Evolutionary conservation across 2,329 filamentous ascomycete genomes (phyloP).

Genomic region (Ustulina deusta): DNA sequence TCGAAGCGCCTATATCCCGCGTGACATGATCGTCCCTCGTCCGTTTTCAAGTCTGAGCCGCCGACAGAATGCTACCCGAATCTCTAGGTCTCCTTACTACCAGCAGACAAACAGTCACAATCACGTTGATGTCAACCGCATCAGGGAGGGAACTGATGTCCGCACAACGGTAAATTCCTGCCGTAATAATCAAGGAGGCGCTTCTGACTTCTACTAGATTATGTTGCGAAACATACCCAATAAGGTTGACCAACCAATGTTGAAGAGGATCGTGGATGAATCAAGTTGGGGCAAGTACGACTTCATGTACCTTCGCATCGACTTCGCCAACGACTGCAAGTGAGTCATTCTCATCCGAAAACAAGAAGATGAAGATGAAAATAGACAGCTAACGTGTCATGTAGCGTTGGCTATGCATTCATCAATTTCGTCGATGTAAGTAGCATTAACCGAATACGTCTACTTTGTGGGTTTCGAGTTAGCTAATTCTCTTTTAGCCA

Average conservation of each 20-base stretch:
- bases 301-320: constrained; percentile 94
- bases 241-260: constrained; percentile 80
- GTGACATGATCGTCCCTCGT: constrained; percentile 58
- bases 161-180: constrained; percentile 74
- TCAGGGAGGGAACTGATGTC: constrained; percentile 75
- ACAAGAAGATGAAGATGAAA: constrained; percentile 22
- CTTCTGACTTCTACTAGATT: constrained; percentile 65
- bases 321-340: constrained; percentile 88
- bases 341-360: constrained; percentile 56
- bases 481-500: constrained; percentile 65
- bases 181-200: neutral
- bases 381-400: constrained; percentile 43
- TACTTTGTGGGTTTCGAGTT: constrained; percentile 49
- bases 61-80: constrained; percentile 62
- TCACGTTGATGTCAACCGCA: constrained; percentile 70
- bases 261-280: constrained; percentile 84
- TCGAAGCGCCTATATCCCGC: constrained; percentile 43
- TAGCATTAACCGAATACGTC: constrained; percentile 14
- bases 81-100: constrained; percentile 60
- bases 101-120: constrained; percentile 68
- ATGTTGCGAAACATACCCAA: constrained; percentile 98
- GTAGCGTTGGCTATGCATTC: constrained; percentile 94
- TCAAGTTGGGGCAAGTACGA: constrained; percentile 87
- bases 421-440: constrained; percentile 91
- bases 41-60: constrained; percentile 55